These are phyloP conservation scores for Laetiporus sulphureus DNA, from an alignment of 1,284 basidiomycete species.

Conservation along the genomic window DNA sequence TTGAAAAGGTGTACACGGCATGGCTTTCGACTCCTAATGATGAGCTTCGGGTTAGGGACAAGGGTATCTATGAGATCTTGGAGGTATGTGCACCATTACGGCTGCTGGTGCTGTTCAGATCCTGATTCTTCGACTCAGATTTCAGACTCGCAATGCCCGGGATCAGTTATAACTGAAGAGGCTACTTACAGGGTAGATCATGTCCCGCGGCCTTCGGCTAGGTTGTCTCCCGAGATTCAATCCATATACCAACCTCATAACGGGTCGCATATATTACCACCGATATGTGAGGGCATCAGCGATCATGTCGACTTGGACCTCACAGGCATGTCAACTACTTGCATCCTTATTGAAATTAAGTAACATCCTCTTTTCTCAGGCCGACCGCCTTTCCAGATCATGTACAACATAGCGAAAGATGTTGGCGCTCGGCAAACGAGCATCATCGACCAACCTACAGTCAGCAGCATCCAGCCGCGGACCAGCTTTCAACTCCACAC, in stretches of 20 bases:
- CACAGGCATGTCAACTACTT: slow-evolving; percentile 47
- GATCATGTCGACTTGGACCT: slow-evolving; percentile 80
- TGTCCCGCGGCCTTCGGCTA: slow-evolving; percentile 66
- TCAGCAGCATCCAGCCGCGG: slow-evolving; percentile 80
- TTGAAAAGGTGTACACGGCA: slow-evolving; percentile 37
- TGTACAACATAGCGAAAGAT: slow-evolving; percentile 70
- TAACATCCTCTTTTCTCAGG: slow-evolving; percentile 34
- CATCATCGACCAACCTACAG: slow-evolving; percentile 64
- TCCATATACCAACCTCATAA: slow-evolving; percentile 53
- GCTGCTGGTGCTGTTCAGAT: too few relatives aligned
- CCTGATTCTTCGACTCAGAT: slow-evolving; percentile 45
- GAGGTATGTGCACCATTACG: slow-evolving; percentile 37
- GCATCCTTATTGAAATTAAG: not conserved
- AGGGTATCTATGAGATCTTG: slow-evolving; percentile 73
- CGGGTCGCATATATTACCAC: slow-evolving; percentile 60
- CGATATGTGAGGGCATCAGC: slow-evolving; percentile 77
- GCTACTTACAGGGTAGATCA: slow-evolving; percentile 69
- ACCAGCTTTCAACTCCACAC: slow-evolving; percentile 85
- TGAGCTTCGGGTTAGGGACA: slow-evolving; percentile 58
- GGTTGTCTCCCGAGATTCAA: slow-evolving; percentile 47
- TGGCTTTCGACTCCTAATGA: slow-evolving; percentile 63
- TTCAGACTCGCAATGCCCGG: slow-evolving; percentile 80
- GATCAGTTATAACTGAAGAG: slow-evolving; percentile 54
- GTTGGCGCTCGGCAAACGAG: slow-evolving; percentile 53
- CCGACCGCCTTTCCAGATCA: slow-evolving; percentile 80